A percentile compares a stretch with the other conserved stretches of the same genome.
These are phyloP conservation scores for Leccinum broughii DNA, from an alignment of 768 basidiomycete genomes.

Conservation along the genomic window DNA sequence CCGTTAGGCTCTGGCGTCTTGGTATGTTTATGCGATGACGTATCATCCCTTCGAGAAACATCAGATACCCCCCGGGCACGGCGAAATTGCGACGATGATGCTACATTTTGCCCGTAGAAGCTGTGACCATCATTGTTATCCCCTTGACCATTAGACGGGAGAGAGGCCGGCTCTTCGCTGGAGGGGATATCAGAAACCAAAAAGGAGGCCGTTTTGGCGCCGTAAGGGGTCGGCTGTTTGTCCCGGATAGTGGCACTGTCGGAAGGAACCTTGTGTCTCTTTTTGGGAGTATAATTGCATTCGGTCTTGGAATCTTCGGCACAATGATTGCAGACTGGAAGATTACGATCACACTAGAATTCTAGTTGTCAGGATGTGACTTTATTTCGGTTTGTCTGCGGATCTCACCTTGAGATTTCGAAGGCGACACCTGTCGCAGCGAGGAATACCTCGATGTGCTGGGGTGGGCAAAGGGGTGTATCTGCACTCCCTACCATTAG, in stretches of 20 bases:
- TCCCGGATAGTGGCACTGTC: slow-evolving; percentile 41
- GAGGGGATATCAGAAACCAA: slow-evolving; percentile 42
- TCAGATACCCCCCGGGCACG: slow-evolving; percentile 27
- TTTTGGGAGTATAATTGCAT: slow-evolving; percentile 76
- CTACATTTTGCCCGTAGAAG: slow-evolving; percentile 51
- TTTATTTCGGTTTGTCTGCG: background rate
- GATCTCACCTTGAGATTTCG: slow-evolving; percentile 62
- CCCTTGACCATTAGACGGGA: slow-evolving; percentile 16
- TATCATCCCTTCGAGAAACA: slow-evolving; percentile 17
- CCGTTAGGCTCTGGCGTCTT: slow-evolving; percentile 29
- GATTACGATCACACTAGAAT: slow-evolving; percentile 65
- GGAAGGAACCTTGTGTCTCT: slow-evolving; percentile 54
- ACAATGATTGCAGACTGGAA: slow-evolving; percentile 72
- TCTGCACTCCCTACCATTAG: slow-evolving; percentile 61
- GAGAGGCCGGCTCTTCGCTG: slow-evolving; percentile 31
- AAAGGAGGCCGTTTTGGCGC: slow-evolving; percentile 50
- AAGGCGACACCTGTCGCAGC: slow-evolving; percentile 69
- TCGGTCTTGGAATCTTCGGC: slow-evolving; percentile 49
- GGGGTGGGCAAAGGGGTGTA: slow-evolving; percentile 76
- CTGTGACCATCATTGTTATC: slow-evolving; percentile 36
- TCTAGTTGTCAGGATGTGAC: slow-evolving; percentile 3
- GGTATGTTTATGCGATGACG: slow-evolving; percentile 15
- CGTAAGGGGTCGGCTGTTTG: slow-evolving; percentile 41
- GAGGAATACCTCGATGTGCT: slow-evolving; percentile 72
- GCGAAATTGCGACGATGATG: slow-evolving; percentile 33